Evolutionary conservation across 148 eudicot genomes (phyloP), one percentile per base, ranked within the genome.

Genomic region (Camellia lanceoleosa): DNA sequence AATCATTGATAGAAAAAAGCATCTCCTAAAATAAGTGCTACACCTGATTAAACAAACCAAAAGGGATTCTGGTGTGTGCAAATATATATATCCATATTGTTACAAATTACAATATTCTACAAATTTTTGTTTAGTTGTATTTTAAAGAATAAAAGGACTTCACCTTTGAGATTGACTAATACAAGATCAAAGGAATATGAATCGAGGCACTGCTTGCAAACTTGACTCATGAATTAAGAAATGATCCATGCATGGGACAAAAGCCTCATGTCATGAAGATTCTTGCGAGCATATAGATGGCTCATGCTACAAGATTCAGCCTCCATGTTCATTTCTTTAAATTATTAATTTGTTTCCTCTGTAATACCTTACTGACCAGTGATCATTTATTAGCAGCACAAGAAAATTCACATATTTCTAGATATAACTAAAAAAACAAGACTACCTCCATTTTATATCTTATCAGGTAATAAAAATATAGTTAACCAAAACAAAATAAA

Each of bases 221-320:
- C 5, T 71, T 71, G 49, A 71, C 15, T 71, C 51, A 44, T 42
- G 72, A 19, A 68, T 20, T 18, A 16, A 8, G 30, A 47, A 10
- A 71, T 19, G 38, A 71, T 71, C 74, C 18, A 0, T 71, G n/a
- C 56, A 46, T 1, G 7, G 49, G 72, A 5, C n/a, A 47, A 51
- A 68, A 14, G 72, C 51, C 44, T 49, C 47, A 55, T 10, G 59
- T 12, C 59, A 1, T 55, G 59, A 55, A 55, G 59, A 10, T 55
- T 8, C 64, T 16, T 18, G 20, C 64, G 0, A 0, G 3, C 38
- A 47, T n/a, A 3, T n/a, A 44, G 23, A 52, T 1, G 23, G 73
- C 55, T 47, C 58, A 8, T 68, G 58, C 74, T 71, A 49, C 15
- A 47, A 71, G 60, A 52, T 54, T 73, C 62, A 23, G 10, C 75